phyloP scores from a whole-genome alignment of 352 stramenopile species.

The Phytophthora sp. region DNA sequence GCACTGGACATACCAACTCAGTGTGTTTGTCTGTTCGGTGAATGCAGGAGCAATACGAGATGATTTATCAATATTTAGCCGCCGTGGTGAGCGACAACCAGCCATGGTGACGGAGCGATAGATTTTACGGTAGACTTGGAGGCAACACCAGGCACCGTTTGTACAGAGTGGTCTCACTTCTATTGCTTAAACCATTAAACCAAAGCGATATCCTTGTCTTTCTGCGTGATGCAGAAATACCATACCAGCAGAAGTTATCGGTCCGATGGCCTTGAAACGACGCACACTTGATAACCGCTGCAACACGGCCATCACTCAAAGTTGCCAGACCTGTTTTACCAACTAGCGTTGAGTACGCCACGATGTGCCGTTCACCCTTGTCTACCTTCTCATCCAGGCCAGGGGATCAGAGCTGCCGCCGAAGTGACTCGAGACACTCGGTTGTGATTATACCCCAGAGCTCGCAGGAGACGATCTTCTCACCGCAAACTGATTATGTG shows the following conservation, averaged over 20 bases:
- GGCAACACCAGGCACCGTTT: not conserved
- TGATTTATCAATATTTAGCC: conserved; percentile 86
- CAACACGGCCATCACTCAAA: not conserved
- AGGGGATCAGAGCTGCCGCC: not conserved
- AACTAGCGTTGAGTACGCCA: not conserved
- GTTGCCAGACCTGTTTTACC: not conserved
- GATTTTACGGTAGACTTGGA: not conserved
- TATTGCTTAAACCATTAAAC: not conserved
- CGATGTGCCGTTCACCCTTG: not conserved
- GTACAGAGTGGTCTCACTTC: not conserved
- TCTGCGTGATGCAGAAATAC: too few relatives aligned
- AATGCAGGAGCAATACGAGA: conserved; percentile 81
- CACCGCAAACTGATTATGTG: conserved; percentile 6
- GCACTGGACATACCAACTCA: too few relatives aligned
- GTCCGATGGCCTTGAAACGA: not conserved
- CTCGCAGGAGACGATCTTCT: conserved; percentile 7
- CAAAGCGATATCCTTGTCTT: too few relatives aligned
- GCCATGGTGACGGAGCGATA: conserved; percentile 49
- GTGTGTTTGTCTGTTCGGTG: not conserved
- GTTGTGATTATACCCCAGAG: conserved; percentile 2
- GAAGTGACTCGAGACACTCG: conserved; percentile 1
- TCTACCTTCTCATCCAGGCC: not conserved
- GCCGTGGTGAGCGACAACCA: conserved; percentile 57
- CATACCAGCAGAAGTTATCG: not conserved
- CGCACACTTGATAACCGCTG: not conserved